Percentiles rank a stretch among this genome's conserved stretches.
Conservation (phyloP, 441 rosid genomes). For the Capsella rubella region DNA sequence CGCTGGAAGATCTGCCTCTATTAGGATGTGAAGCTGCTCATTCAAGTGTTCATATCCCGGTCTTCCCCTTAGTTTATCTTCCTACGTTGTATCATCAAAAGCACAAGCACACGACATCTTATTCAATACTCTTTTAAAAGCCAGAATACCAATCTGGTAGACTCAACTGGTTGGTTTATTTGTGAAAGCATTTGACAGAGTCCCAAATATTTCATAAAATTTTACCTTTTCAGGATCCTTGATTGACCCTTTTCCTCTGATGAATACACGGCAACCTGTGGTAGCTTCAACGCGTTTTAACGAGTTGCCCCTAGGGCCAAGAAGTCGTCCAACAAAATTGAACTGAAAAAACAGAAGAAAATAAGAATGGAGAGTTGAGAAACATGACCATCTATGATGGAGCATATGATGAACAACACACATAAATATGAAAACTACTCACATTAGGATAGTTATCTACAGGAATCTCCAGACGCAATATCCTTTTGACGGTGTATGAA, state of each 20-base stretch:
- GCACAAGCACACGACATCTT: background rate
- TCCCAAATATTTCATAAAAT: slow-evolving; percentile 2
- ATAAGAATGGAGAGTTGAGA: slow-evolving; percentile 31
- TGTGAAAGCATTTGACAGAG: slow-evolving; percentile 34
- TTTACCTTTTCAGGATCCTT: slow-evolving; percentile 94
- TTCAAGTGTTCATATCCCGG: slow-evolving; percentile 95
- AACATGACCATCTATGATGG: background rate
- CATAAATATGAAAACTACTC: background rate
- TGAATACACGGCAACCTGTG: slow-evolving; percentile 94
- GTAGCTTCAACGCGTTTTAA: slow-evolving; percentile 94
- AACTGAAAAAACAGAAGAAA: slow-evolving; percentile 58
- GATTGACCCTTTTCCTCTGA: slow-evolving; percentile 96
- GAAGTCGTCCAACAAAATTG: slow-evolving; percentile 91
- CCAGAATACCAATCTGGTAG: background rate
- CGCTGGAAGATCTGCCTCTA: slow-evolving; percentile 95
- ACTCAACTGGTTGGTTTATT: background rate
- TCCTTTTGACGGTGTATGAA: slow-evolving; percentile 89
- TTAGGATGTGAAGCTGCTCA: slow-evolving; percentile 96
- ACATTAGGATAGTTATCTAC: slow-evolving; percentile 65
- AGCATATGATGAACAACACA: background rate
- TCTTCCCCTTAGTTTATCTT: slow-evolving; percentile 91
- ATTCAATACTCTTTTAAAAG: background rate
- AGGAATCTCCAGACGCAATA: slow-evolving; percentile 95
- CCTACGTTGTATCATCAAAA: slow-evolving; percentile 55
- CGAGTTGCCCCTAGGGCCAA: slow-evolving; percentile 94